These are phyloP conservation scores for Brasilioporus rufonigricans DNA, from an alignment of 768 basidiomycete genomes.

Conservation along the genomic window DNA sequence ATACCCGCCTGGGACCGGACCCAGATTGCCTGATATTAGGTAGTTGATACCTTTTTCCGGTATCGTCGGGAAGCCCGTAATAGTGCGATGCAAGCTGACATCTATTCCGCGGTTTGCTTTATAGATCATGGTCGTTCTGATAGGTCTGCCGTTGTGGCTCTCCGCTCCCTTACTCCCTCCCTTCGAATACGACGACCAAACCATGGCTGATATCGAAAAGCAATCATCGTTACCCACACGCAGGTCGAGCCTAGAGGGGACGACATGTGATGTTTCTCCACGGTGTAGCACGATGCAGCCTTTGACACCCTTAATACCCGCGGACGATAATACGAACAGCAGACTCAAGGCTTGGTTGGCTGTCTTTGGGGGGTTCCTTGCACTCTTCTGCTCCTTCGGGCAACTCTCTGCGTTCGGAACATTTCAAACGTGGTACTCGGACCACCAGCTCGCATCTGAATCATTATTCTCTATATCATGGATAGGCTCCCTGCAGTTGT, in stretches of 20 bases:
- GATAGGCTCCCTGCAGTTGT: constrained; percentile 70
- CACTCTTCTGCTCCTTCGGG: constrained; percentile 69
- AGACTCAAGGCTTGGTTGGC: constrained; percentile 42
- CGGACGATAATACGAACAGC: not conserved
- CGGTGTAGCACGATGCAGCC: constrained; percentile 25
- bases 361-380: constrained; percentile 63
- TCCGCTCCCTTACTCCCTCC: constrained; percentile 9
- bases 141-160: constrained; percentile 5
- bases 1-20: constrained; percentile 8
- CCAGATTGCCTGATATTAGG: constrained; percentile 10
- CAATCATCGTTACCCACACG: constrained; percentile 17
- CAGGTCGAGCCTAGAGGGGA: constrained; percentile 24
- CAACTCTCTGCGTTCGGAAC: constrained; percentile 72
- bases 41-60: constrained; percentile 21
- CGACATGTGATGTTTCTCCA: constrained; percentile 18
- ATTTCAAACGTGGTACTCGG: constrained; percentile 65
- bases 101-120: constrained; percentile 20
- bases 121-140: constrained; percentile 20
- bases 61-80: constrained; percentile 20
- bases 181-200: constrained; percentile 3
- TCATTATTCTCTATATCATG: constrained; percentile 61
- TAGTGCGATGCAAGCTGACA: constrained; percentile 25
- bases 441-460: constrained; percentile 51
- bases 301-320: constrained; percentile 14
- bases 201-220: constrained; percentile 33